Evolutionary conservation across 1,284 basidiomycete species (phyloP).

Genomic region (Boletus sp.): DNA sequence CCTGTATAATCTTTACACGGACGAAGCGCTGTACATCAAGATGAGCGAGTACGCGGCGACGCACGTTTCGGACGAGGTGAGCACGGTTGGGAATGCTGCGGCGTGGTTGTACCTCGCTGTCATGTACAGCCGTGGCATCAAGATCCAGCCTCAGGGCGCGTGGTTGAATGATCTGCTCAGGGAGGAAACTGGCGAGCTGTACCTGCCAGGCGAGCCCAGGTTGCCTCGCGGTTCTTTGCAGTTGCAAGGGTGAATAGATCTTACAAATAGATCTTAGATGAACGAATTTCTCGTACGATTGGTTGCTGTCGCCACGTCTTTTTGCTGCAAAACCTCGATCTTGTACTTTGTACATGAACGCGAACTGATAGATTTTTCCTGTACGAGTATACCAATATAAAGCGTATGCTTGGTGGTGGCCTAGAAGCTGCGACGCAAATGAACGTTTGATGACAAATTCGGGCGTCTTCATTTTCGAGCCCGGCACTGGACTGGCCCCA

Average conservation of each 20-base stretch:
- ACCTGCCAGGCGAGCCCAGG: constrained; percentile 59
- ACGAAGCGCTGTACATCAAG: constrained; percentile 57
- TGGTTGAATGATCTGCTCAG: constrained; percentile 79
- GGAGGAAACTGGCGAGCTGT: constrained; percentile 66
- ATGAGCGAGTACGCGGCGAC: constrained; percentile 68
- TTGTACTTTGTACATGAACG: too few relatives aligned
- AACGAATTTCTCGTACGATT: constrained; percentile 12
- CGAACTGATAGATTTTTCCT: too few relatives aligned
- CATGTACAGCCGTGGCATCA: constrained; percentile 69
- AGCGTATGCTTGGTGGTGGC: not conserved
- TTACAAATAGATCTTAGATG: not conserved
- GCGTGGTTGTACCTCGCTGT: constrained; percentile 80
- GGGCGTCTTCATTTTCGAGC: too few relatives aligned
- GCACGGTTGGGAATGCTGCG: constrained; percentile 75
- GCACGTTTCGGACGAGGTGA: constrained; percentile 77
- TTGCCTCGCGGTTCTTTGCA: constrained; percentile 56
- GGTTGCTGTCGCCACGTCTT: not conserved
- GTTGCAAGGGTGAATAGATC: constrained; percentile 40
- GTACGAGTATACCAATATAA: constrained; percentile 13
- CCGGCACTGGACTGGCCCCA: too few relatives aligned
- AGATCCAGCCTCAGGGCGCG: constrained; percentile 70
- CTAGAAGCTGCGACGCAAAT: too few relatives aligned
- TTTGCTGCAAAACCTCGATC: not conserved
- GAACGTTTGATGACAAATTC: too few relatives aligned
- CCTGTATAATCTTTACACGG: constrained; percentile 70